Evolutionary conservation across 2,329 filamentous ascomycete genomes (phyloP), one percentile per base, ranked within the genome.

Genomic region (Fusarium caatingaense): DNA sequence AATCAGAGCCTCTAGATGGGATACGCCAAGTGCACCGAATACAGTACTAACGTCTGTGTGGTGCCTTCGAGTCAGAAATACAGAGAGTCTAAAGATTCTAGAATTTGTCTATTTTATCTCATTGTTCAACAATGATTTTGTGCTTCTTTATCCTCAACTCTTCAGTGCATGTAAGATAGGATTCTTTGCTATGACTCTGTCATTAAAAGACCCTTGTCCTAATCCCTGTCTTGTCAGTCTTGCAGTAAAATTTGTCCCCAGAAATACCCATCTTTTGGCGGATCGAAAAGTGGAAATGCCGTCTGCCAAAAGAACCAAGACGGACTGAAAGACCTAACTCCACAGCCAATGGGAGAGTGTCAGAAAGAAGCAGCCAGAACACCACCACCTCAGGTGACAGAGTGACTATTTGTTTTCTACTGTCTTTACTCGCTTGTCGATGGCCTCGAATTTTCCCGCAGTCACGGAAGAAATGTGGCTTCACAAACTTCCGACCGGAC

Each of bases 201-300:
- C 25, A 51, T 61, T 47, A 18, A 40, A 67, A 54, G 20, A 54
- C 55, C 67, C 67, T 63, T 46, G 62, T 51, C 37, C 34, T 25
- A 10, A 41, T 18, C 48, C 49, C 34, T 51, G 49, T 51, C 49
- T 44, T 44, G 12, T 41, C 28, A 20, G 37, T 53, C 49, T 42
- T 41, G 21, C 25, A 55, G 57, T 25, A 53, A 63, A 30, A 50
- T 49, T 56, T 60, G 55, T 41, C 56, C 66, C 41, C 49, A 44
- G 20, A 66, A 47, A 54, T 68, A 32, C 27, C 62, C 65, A 69
- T 69, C 42, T 41, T 69, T 50, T 69, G 56, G 37, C 45, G 46
- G 66, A 69, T 60, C 66, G 66, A 54, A 69, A 66, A 66, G 66
- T 67, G 63, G 61, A 66, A 66, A 55, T 60, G 30, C 46, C 44